A percentile compares a stretch with the other conserved stretches of the same genome.
These are phyloP conservation scores for Eremothecium gossypii DNA, from an alignment of 1,139 yeast genomes.

Conservation along the genomic window DNA sequence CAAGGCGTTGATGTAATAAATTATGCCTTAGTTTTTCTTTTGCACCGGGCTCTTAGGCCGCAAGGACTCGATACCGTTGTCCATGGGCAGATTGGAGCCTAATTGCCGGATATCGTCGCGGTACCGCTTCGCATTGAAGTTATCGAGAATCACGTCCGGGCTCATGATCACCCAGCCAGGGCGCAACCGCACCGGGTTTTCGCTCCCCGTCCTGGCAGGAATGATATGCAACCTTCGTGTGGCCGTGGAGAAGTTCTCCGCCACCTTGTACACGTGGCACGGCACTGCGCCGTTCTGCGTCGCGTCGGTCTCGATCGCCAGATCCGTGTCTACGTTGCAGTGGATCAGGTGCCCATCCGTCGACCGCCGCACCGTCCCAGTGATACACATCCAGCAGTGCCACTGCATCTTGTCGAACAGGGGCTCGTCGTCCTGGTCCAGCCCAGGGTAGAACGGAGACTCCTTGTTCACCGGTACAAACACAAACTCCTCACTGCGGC, in stretches of 20 bases:
- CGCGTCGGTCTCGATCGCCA: conserved; percentile 48
- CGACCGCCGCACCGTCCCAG: conserved; percentile 85
- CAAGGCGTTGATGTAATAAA: neutral
- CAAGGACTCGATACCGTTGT: conserved; percentile 62
- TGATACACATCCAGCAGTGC: conserved; percentile 98
- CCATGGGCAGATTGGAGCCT: conserved; percentile 52
- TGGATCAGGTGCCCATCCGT: conserved; percentile 78
- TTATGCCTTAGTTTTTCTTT: conserved; percentile 13
- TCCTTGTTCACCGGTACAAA: conserved; percentile 53
- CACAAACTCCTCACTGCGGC: conserved; percentile 80
- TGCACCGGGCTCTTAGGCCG: conserved; percentile 74
- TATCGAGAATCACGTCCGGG: conserved; percentile 71
- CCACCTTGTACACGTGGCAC: conserved; percentile 63
- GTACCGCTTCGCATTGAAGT: conserved; percentile 47
- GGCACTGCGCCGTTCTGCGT: conserved; percentile 49
- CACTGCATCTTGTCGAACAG: conserved; percentile 53
- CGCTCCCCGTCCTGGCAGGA: conserved; percentile 57
- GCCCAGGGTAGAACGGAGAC: conserved; percentile 52
- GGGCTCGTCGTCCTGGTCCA: conserved; percentile 37
- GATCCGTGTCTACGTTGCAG: conserved; percentile 86
- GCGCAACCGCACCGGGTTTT: conserved; percentile 58
- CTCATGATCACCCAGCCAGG: conserved; percentile 89
- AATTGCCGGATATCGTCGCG: conserved; percentile 34
- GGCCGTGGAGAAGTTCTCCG: conserved; percentile 85
- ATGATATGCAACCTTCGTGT: conserved; percentile 75